Evolutionary conservation across 1,139 yeast species (phyloP).

Genomic region (Saccharomyces hybrid): DNA sequence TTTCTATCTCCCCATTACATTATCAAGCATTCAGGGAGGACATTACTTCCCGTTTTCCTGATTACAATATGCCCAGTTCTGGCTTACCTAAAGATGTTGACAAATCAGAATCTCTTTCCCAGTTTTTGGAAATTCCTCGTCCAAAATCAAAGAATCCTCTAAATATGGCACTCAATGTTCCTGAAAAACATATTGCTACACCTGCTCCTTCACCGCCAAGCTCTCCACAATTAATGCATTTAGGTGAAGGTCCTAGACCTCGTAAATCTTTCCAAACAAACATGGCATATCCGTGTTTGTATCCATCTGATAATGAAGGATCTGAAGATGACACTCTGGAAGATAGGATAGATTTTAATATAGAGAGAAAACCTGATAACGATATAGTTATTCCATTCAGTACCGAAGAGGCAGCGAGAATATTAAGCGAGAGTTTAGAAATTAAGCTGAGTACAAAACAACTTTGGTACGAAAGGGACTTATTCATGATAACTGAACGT

Average conservation of each 20-base stretch:
- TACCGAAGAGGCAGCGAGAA: slow-evolving; percentile 65
- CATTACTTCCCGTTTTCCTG: slow-evolving; percentile 64
- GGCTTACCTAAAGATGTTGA: slow-evolving; percentile 41
- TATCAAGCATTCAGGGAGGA: slow-evolving; percentile 75
- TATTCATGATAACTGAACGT: slow-evolving; percentile 68
- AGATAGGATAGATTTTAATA: slow-evolving; percentile 8
- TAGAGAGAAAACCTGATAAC: slow-evolving; percentile 5
- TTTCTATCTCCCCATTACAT: slow-evolving; percentile 67
- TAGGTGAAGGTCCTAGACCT: slow-evolving; percentile 13
- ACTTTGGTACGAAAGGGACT: slow-evolving; percentile 61
- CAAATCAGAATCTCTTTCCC: slow-evolving; percentile 47
- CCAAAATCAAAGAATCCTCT: slow-evolving; percentile 44
- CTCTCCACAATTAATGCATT: slow-evolving; percentile 39
- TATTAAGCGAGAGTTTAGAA: slow-evolving; percentile 53
- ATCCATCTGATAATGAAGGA: slow-evolving; percentile 42
- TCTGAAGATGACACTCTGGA: slow-evolving; percentile 15
- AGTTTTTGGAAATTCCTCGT: slow-evolving; percentile 52
- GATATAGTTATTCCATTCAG: slow-evolving; percentile 53
- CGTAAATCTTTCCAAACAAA: slow-evolving; percentile 73
- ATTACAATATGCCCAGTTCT: slow-evolving; percentile 45
- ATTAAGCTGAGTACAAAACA: slow-evolving; percentile 59
- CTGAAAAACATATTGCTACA: slow-evolving; percentile 69
- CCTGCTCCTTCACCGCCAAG: slow-evolving; percentile 83
- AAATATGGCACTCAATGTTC: slow-evolving; percentile 46
- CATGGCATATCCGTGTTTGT: slow-evolving; percentile 70